Evolutionary conservation across 495 filamentous ascomycete species (phyloP).

Genomic region (Beverwykella pulmonaria): DNA sequence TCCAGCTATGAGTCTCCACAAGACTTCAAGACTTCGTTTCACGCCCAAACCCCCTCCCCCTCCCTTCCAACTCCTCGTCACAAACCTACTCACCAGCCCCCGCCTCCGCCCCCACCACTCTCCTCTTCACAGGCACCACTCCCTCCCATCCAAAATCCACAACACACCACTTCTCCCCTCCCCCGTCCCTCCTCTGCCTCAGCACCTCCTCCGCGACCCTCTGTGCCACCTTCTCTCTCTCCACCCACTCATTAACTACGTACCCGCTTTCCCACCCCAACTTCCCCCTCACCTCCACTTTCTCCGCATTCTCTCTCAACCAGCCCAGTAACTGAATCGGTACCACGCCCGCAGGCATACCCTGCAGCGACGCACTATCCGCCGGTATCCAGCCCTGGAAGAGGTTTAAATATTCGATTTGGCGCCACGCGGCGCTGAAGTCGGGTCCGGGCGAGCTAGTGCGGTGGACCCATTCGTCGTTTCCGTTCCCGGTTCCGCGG

Average conservation of each 20-base stretch:
- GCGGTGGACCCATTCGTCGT: constrained; percentile 8
- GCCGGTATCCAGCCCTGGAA: constrained; percentile 55
- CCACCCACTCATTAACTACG: constrained; percentile 28
- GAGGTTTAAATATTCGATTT: constrained; percentile 53
- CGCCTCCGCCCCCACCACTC: neutral
- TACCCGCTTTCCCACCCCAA: neutral
- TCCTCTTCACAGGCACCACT: neutral
- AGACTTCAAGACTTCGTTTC: no score
- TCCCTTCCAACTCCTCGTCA: no score
- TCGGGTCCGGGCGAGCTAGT: constrained; percentile 46
- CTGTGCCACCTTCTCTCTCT: constrained; percentile 34
- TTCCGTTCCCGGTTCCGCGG: no score
- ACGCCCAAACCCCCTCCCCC: no score
- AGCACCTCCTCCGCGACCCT: constrained; percentile 16
- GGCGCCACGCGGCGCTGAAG: constrained; percentile 57
- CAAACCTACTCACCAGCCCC: neutral
- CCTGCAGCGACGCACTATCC: constrained; percentile 8
- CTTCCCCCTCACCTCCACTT: constrained; percentile 1
- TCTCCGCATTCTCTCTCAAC: constrained; percentile 15
- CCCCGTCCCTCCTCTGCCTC: constrained; percentile 14
- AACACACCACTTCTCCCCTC: neutral
- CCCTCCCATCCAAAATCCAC: constrained; percentile 36
- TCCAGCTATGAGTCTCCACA: no score
- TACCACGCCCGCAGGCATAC: constrained; percentile 27
- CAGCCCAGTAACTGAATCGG: constrained; percentile 24